phyloP scores from a whole-genome alignment of 192 early-diverging fungal genomes.

The Dissophora globulifera region DNA sequence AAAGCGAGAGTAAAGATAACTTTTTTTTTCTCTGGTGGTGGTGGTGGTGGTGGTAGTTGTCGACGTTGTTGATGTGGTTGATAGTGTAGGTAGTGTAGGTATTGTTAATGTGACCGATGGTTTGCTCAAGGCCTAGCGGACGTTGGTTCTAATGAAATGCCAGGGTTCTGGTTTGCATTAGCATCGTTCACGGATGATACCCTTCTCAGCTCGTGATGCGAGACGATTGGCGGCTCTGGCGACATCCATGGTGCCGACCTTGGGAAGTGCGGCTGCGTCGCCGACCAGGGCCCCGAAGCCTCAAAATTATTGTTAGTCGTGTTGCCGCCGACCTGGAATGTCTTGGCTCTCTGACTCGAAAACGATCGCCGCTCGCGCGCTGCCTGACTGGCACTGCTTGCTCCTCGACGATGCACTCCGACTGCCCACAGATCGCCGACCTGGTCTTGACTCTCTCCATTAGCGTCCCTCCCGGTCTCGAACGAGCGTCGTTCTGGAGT shows the following conservation, averaged over 20 bases:
- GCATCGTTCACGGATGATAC: conserved; percentile 5
- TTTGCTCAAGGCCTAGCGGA: too few relatives aligned
- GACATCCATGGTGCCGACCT: not conserved
- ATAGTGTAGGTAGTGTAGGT: too few relatives aligned
- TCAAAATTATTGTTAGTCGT: too few relatives aligned
- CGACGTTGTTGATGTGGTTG: too few relatives aligned
- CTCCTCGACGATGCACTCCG: conserved; percentile 16
- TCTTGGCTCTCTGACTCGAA: too few relatives aligned
- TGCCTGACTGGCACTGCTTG: conserved; percentile 27
- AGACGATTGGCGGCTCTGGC: not conserved
- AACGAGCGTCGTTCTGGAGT: conserved; percentile 6
- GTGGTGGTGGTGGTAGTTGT: not conserved
- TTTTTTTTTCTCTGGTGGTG: not conserved
- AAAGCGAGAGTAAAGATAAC: not conserved
- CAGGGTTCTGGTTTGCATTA: too few relatives aligned
- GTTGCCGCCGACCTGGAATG: too few relatives aligned
- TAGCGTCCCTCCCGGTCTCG: conserved; percentile 3
- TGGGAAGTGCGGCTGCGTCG: conserved; percentile 19
- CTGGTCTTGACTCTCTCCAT: conserved; percentile 21
- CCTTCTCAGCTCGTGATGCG: not conserved
- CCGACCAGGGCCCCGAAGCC: conserved; percentile 19
- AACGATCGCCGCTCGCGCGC: conserved; percentile 9
- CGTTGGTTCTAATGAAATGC: too few relatives aligned
- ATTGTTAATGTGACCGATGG: too few relatives aligned
- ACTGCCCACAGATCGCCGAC: conserved; percentile 16